Conservation (phyloP, 768 basidiomycete species). For the Cystobasidium ongulense region DNA sequence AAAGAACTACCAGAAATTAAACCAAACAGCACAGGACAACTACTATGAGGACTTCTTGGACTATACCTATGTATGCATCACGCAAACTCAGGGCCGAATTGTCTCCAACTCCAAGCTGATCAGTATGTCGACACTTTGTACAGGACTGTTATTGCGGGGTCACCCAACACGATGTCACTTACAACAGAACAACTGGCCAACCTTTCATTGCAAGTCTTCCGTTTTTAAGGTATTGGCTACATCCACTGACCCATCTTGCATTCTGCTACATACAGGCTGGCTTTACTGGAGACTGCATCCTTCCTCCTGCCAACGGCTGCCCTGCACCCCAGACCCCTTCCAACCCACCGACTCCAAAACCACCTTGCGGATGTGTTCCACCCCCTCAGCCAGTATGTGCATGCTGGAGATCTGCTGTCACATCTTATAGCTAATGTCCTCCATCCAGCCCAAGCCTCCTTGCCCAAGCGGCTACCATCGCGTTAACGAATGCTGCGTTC, state of each 20-base stretch:
- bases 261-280: neutral
- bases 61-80: conserved; percentile 1
- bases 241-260: neutral
- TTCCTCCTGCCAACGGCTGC: neutral
- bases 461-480: neutral
- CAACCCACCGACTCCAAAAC: neutral
- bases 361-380: neutral
- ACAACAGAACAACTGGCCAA: neutral
- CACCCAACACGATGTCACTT: conserved; percentile 7
- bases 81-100: too few species aligned
- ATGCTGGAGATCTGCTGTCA: neutral
- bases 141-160: conserved; percentile 17
- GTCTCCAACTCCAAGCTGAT: too few species aligned
- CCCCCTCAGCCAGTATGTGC: neutral
- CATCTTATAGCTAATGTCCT: neutral
- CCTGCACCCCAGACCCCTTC: neutral
- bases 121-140: neutral
- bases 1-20: neutral
- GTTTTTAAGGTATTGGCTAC: too few species aligned
- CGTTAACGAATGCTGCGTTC: conserved; percentile 10
- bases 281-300: neutral
- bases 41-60: conserved; percentile 12
- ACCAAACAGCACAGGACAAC: neutral
- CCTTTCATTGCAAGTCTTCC: neutral
- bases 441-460: conserved; percentile 1